Percentiles rank a stretch among this genome's conserved stretches.
These are phyloP conservation scores for Solanum peruvianum DNA, from an alignment of 257 asterid species.

Conservation along the genomic window DNA sequence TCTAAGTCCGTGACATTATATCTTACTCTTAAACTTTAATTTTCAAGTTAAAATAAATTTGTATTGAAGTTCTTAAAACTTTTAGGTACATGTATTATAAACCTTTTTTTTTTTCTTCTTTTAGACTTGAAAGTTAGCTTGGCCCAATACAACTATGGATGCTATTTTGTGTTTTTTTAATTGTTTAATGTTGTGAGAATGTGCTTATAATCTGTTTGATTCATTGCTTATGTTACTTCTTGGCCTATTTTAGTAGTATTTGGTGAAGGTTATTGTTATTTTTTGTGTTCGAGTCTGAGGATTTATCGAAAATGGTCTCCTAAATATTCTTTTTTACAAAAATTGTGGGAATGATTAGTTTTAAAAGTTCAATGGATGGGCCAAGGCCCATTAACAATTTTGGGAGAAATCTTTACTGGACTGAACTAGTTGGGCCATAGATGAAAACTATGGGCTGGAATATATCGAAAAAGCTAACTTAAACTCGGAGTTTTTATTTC, in stretches of 20 bases:
- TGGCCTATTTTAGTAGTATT: background rate
- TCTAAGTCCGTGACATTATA: too few relatives aligned
- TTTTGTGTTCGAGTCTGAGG: background rate
- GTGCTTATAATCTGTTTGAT: background rate
- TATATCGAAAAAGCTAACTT: background rate
- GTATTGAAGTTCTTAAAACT: background rate
- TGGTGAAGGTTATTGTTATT: background rate
- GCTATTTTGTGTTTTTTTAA: too few relatives aligned
- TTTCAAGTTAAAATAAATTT: background rate
- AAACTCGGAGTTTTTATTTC: too few relatives aligned
- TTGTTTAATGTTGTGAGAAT: background rate
- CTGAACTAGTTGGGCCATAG: background rate
- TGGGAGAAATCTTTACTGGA: background rate
- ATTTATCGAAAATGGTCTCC: too few relatives aligned
- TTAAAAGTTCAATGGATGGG: background rate
- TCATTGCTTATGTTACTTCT: background rate
- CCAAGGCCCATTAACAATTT: background rate
- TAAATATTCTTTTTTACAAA: too few relatives aligned
- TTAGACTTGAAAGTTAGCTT: background rate
- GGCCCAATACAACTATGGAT: background rate
- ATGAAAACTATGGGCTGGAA: background rate
- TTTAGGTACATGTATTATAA: background rate
- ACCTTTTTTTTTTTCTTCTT: background rate
- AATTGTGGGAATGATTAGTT: background rate
- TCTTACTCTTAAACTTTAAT: background rate